Conservation (phyloP, 352 stramenopile genomes). For the Globisporangium mamillatum region DNA sequence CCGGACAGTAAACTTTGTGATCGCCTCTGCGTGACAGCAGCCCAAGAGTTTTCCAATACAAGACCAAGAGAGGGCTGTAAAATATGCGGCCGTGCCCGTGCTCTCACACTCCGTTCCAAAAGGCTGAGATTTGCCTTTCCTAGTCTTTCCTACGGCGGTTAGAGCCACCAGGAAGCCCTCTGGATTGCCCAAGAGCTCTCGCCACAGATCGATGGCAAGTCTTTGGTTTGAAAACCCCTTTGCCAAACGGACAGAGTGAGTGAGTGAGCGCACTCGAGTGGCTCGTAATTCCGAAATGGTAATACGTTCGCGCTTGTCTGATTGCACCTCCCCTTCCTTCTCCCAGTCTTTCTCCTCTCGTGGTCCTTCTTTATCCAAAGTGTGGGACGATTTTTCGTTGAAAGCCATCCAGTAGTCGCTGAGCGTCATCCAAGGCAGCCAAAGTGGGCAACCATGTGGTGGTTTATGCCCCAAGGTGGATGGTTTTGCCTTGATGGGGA, state of each 20-base stretch:
- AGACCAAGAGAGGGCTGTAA: too few species aligned
- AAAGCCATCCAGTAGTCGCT: neutral
- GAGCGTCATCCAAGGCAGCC: constrained; percentile 4
- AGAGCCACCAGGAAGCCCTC: too few species aligned
- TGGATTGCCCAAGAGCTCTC: too few species aligned
- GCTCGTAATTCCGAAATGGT: neutral
- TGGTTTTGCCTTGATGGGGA: neutral
- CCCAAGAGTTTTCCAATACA: too few species aligned
- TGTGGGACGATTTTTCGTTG: neutral
- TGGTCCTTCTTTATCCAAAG: neutral
- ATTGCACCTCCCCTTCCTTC: neutral
- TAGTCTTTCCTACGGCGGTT: too few species aligned
- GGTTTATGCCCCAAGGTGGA: neutral
- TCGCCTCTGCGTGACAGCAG: neutral
- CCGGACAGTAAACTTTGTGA: neutral
- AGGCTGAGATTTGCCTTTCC: too few species aligned
- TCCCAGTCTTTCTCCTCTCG: neutral
- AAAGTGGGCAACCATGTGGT: neutral
- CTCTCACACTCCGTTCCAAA: too few species aligned
- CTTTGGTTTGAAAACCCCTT: too few species aligned
- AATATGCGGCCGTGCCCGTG: too few species aligned
- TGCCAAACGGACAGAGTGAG: too few species aligned
- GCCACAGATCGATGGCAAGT: too few species aligned
- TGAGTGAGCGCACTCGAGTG: neutral
- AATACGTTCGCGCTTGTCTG: neutral